Percentiles rank a stretch among this genome's conserved stretches.
Conservation (phyloP, 164 flowering plant genomes). For the Macadamia integrifolia region DNA sequence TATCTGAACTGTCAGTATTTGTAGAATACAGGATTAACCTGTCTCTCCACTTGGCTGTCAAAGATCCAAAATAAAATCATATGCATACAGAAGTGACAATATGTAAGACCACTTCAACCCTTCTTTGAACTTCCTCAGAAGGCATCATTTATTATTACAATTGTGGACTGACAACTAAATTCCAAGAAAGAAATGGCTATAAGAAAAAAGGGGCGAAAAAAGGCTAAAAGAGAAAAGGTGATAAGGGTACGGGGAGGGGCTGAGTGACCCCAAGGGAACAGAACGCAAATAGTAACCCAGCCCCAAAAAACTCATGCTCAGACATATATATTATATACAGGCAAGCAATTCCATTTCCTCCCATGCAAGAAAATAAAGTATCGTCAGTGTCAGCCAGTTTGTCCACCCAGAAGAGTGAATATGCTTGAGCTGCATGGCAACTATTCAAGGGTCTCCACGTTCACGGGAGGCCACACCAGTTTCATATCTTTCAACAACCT, state of each 20-base stretch:
- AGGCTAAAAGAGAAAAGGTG: too few species aligned
- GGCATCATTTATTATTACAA: too few species aligned
- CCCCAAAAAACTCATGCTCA: neutral
- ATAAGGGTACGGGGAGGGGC: too few species aligned
- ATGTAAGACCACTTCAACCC: too few species aligned
- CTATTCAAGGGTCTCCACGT: neutral
- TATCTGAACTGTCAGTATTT: too few species aligned
- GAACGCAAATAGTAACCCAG: neutral
- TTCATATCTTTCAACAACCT: neutral
- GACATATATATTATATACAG: neutral
- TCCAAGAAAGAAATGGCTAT: neutral
- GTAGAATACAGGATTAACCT: neutral
- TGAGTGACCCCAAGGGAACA: neutral
- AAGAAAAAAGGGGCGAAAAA: neutral
- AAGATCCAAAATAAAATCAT: too few species aligned
- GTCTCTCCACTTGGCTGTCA: too few species aligned
- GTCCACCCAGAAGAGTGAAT: neutral
- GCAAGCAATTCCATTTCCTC: neutral
- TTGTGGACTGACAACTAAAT: too few species aligned
- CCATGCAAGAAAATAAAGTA: neutral
- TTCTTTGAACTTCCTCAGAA: too few species aligned
- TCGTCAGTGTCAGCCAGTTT: neutral
- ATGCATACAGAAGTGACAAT: too few species aligned
- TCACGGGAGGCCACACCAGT: neutral
- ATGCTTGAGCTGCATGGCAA: neutral